phyloP scores from a whole-genome alignment of 2,329 filamentous ascomycete genomes.

The Neophaeococcomyces mojaviensis region DNA sequence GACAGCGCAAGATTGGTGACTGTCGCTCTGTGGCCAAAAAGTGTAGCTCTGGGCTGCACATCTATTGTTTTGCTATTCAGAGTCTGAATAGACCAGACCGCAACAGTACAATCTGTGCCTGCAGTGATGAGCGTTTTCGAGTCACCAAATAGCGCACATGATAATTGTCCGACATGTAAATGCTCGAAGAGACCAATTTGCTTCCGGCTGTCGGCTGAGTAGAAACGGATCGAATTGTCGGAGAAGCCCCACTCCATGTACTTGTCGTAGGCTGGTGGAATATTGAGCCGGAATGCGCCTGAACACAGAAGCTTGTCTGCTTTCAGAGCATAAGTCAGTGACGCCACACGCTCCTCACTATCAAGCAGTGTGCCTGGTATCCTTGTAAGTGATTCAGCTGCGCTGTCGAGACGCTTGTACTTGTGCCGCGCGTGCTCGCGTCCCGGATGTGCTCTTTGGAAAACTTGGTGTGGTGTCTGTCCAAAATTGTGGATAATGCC shows the following conservation, averaged over 20 bases:
- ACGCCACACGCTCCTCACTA: constrained; percentile 71
- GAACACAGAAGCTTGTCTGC: constrained; percentile 77
- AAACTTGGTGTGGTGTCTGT: constrained; percentile 93
- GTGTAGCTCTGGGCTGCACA: constrained; percentile 65
- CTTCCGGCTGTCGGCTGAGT: constrained; percentile 73
- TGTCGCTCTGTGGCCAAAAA: constrained; percentile 84
- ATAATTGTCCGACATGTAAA: constrained; percentile 83
- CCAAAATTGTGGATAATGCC: constrained; percentile 98
- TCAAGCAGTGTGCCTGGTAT: constrained; percentile 61
- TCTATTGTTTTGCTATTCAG: constrained; percentile 64
- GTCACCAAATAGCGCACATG: constrained; percentile 75
- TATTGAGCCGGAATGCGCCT: constrained; percentile 75
- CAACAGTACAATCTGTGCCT: constrained; percentile 85
- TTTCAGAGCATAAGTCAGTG: constrained; percentile 69
- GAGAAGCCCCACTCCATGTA: constrained; percentile 95
- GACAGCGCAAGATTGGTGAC: constrained; percentile 78
- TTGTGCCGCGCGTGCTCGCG: constrained; percentile 62
- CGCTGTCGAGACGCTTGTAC: constrained; percentile 65
- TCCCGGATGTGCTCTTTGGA: constrained; percentile 70
- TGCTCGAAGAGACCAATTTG: constrained; percentile 86
- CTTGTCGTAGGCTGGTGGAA: constrained; percentile 79
- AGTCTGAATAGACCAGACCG: constrained; percentile 67
- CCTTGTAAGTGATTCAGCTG: constrained; percentile 66
- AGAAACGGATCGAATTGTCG: constrained; percentile 88
- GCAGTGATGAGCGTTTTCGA: constrained; percentile 86